Evolutionary conservation across 129 eudicot species (phyloP), one percentile per base, ranked within the genome.

Genomic region (sunflower (Helianthus annuus)): DNA sequence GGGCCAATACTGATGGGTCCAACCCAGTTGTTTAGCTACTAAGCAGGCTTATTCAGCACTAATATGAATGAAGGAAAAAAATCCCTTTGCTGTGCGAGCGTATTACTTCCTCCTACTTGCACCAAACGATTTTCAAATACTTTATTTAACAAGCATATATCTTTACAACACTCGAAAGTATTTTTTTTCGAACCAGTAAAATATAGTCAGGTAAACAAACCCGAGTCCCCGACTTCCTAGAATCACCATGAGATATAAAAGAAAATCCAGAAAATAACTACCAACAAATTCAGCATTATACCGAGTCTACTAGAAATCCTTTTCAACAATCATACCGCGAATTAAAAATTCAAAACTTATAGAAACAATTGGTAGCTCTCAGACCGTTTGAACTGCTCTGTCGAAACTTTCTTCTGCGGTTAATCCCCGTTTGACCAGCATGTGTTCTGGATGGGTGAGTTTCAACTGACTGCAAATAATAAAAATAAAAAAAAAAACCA

Each of bases 401-500:
- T 92, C 92, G 40, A 92, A 92, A 78, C 65, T 80, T 59, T 89
- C 96, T 81, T 92, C 96, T 2, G 90, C 96, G 9, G 91, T 22
- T 44, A 89, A 66, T 69, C 76, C 71, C 2, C 92, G 88, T 74
- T 85, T 85, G 53, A 87, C 83, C 0, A 92, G 83, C 83, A 80
- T 80, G 86, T 92, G 98, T 11, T 92, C 89, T 52, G 98, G 96
- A 66, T 92, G 86, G 27, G 91, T 81, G 51, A 89, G 79, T 83
- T 85, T 92, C 84, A 92, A 76, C 72, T 92, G 96, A 83, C 96
- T 92, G 96, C 86, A 86, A 79, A 76, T 34, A 44, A 64, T 42
- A 38, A 77, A 11, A 29, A 76, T 48, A 32, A 15, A 29, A 76
- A 58, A 32, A 15, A 29, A 76, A 58, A 15, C 6, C 10, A 32